Percentiles rank a stretch among this genome's conserved stretches.
These are phyloP conservation scores for Saitozyma podzolica DNA, from an alignment of 768 basidiomycete genomes.

Conservation along the genomic window DNA sequence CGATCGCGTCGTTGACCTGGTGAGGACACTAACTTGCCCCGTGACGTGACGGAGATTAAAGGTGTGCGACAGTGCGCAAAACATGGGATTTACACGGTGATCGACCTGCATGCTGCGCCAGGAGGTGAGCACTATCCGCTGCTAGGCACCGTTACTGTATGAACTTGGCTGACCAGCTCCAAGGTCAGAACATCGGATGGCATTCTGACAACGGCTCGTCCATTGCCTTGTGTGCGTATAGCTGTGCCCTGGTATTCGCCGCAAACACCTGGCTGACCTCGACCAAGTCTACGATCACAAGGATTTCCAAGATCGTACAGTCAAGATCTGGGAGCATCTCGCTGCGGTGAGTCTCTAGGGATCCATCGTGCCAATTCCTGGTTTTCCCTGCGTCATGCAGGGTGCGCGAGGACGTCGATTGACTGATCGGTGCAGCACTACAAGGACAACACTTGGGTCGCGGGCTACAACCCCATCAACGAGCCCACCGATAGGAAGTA, in stretches of 20 bases:
- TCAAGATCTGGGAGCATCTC: slow-evolving; percentile 76
- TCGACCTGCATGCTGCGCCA: slow-evolving; percentile 70
- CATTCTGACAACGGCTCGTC: slow-evolving; percentile 61
- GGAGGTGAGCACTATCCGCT: slow-evolving; percentile 31
- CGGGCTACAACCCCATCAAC: slow-evolving; percentile 83
- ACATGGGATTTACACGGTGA: slow-evolving; percentile 71
- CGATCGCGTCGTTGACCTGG: slow-evolving; percentile 67
- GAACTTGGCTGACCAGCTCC: not conserved
- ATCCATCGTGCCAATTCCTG: not conserved
- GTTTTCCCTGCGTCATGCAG: not conserved
- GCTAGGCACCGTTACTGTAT: too few species aligned
- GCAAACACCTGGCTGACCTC: slow-evolving; percentile 1
- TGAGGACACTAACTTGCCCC: slow-evolving; percentile 33
- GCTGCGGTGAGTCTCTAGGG: slow-evolving; percentile 53
- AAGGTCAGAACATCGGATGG: slow-evolving; percentile 63
- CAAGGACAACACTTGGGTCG: slow-evolving; percentile 75
- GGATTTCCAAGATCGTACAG: slow-evolving; percentile 75
- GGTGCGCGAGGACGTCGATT: too few species aligned
- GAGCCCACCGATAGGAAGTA: slow-evolving; percentile 77
- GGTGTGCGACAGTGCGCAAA: slow-evolving; percentile 70
- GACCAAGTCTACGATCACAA: slow-evolving; percentile 72
- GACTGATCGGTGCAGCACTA: slow-evolving; percentile 58
- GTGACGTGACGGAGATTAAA: not conserved
- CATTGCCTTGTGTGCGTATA: slow-evolving; percentile 36
- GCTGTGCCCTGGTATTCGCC: too few species aligned